Base-by-base conservation (phyloP, 1,139 yeast species). In the Sugiyamaella novakii region DNA sequence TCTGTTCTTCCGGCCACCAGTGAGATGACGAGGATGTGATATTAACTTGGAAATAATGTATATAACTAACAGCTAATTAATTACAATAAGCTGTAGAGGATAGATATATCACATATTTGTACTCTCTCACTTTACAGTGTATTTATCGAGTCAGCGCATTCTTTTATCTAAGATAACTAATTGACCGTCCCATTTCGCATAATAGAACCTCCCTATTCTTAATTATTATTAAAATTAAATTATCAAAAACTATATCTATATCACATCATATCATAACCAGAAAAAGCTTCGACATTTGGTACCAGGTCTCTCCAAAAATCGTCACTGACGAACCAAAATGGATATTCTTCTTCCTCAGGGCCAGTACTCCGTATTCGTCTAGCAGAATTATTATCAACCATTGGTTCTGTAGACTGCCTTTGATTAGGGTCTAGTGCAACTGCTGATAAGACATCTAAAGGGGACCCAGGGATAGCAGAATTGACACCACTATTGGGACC, bases 241-340 rank as follows among this genome's bases (percentile, higher is more conserved):
- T 31, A 31, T 31, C 19, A 34, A 7, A 3, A 37, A 37, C 3
- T 15, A 10, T 33, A 42, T 14, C 21, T 19, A n/a, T n/a, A n/a
- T 42, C 30, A 42, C 46, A 36, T 43, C 42, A 43, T 15, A 36
- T 63, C 67, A 51, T 59, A 63, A 15, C 65, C 64, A 2, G 65
- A 54, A 29, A 62, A 57, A 3, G 64, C 64, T 36, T 63, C 67
- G 6, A 61, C 62, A 31, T 59, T 62, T 2, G 66, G 64, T 3
- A 63, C 61, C 22, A 63, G 43, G 25, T 63, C 67, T 43, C 56
- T 59, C 67, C 67, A 63, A 43, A 63, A 63, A 29, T 62, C 66
- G 33, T 63, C 67, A 11, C 58, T 56, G 35, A 57, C 53, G 17
- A 61, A 52, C 67, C 66, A 63, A 5, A 47, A 38, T 6, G 64